Conservation (phyloP, 176 grass and related monocot species). For the Phoenix dactylifera region DNA sequence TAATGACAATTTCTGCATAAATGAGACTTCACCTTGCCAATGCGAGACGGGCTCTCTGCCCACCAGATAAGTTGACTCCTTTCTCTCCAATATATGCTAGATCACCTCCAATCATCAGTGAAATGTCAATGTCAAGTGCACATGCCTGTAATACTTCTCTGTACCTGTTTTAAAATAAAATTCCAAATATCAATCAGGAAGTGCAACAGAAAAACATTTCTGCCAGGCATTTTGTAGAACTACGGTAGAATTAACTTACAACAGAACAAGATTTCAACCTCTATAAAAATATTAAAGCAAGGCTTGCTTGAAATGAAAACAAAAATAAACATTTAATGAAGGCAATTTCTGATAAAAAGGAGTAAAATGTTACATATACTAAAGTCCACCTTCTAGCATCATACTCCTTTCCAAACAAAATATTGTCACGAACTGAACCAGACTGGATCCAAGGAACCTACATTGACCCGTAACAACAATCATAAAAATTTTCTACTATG, state of each 20-base stretch:
- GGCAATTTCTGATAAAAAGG: not conserved
- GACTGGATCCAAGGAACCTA: conserved; percentile 94
- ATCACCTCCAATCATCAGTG: conserved; percentile 66
- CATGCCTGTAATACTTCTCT: conserved; percentile 80
- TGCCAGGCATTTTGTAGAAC: too few species aligned
- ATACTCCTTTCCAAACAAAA: conserved; percentile 81
- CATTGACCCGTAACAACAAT: conserved; percentile 11
- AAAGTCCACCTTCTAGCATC: conserved; percentile 46
- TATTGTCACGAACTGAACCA: conserved; percentile 74
- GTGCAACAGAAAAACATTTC: not conserved
- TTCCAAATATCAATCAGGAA: conserved; percentile 11
- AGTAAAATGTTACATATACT: not conserved
- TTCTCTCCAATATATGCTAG: conserved; percentile 74
- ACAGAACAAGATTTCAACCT: too few species aligned
- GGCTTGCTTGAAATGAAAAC: too few species aligned
- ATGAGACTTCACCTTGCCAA: conserved; percentile 56
- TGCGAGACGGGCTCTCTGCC: conserved; percentile 84
- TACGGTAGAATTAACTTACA: too few species aligned
- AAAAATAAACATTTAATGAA: not conserved
- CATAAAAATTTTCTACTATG: not conserved
- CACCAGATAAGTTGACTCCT: conserved; percentile 91
- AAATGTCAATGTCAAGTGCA: conserved; percentile 78
- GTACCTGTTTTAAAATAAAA: conserved; percentile 47
- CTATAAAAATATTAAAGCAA: too few species aligned
- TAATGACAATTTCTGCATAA: conserved; percentile 1